Conservation (phyloP, 23 red algal species). For the Cyanidioschyzon merolae region DNA sequence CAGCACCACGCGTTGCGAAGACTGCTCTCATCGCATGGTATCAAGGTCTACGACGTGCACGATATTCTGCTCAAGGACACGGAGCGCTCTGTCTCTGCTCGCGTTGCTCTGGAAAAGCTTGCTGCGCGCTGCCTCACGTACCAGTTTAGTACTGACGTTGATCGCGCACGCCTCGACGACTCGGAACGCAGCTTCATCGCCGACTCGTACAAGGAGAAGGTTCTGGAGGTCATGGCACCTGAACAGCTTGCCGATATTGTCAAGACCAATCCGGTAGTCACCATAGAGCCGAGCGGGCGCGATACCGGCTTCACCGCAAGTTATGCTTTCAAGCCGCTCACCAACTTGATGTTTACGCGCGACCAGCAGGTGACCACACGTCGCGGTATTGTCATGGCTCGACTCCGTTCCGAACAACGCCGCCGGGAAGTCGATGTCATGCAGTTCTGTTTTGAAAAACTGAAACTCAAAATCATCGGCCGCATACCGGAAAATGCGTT, state of each 20-base stretch:
- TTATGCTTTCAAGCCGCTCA: slow-evolving; percentile 74
- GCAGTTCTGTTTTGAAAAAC: slow-evolving; percentile 86
- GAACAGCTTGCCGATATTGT: slow-evolving; percentile 92
- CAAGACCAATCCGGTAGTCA: slow-evolving; percentile 81
- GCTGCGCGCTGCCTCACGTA: slow-evolving; percentile 70
- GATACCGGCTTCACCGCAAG: slow-evolving; percentile 92
- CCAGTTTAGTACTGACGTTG: slow-evolving; percentile 8
- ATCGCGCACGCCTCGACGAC: neutral
- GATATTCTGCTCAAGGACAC: slow-evolving; percentile 60
- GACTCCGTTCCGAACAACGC: slow-evolving; percentile 57
- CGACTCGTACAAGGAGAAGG: slow-evolving; percentile 70
- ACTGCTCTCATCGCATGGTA: slow-evolving; percentile 36
- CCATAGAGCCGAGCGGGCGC: slow-evolving; percentile 37
- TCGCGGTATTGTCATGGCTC: slow-evolving; percentile 76
- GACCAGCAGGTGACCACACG: slow-evolving; percentile 97
- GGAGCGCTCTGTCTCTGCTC: slow-evolving; percentile 51
- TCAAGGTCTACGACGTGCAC: slow-evolving; percentile 64
- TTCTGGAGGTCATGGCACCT: slow-evolving; percentile 67
- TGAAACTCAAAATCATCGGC: slow-evolving; percentile 60
- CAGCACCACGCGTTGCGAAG: slow-evolving; percentile 50
- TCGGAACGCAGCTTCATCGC: slow-evolving; percentile 45
- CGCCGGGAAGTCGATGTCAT: slow-evolving; percentile 85
- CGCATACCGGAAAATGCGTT: slow-evolving; percentile 61
- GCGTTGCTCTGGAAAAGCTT: slow-evolving; percentile 64
- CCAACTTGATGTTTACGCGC: slow-evolving; percentile 78